phyloP scores from a whole-genome alignment of 73 alveolate species.

The Paramecium sexaurelia region DNA sequence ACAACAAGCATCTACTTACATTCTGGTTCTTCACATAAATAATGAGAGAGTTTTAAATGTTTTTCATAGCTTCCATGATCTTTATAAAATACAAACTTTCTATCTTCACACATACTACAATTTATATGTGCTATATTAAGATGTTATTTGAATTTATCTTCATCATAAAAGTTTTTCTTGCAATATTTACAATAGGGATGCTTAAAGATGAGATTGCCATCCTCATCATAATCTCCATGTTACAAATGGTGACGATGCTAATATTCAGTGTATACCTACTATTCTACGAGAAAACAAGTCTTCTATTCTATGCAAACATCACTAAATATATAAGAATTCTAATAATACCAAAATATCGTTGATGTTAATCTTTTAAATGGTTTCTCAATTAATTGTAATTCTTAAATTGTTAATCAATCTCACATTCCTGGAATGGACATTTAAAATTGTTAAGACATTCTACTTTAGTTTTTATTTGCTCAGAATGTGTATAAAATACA shows the following conservation, averaged over 20 bases:
- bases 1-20: slow-evolving; percentile 46
- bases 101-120: slow-evolving; percentile 40
- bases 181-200: slow-evolving; percentile 66
- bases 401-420: neutral
- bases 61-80: slow-evolving; percentile 57
- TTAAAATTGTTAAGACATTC: neutral
- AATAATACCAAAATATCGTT: slow-evolving; percentile 44
- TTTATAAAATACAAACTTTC: slow-evolving; percentile 29
- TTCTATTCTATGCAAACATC: slow-evolving; percentile 57
- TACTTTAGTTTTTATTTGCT: neutral
- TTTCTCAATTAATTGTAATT: slow-evolving; percentile 25
- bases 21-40: slow-evolving; percentile 56
- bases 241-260: slow-evolving; percentile 26
- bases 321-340: neutral
- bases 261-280: slow-evolving; percentile 33
- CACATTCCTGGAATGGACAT: slow-evolving; percentile 37
- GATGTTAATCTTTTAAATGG: slow-evolving; percentile 57
- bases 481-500: slow-evolving; percentile 37
- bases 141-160: slow-evolving; percentile 56
- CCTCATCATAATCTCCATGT: slow-evolving; percentile 62
- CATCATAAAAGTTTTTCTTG: slow-evolving; percentile 62
- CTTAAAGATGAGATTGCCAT: slow-evolving; percentile 56
- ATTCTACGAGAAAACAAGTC: slow-evolving; percentile 50
- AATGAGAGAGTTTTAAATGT: slow-evolving; percentile 60
- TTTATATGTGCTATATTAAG: slow-evolving; percentile 43